Evolutionary conservation across 768 basidiomycete genomes (phyloP), one percentile per base, ranked within the genome.

Genomic region (Lanmaoa rubissima): DNA sequence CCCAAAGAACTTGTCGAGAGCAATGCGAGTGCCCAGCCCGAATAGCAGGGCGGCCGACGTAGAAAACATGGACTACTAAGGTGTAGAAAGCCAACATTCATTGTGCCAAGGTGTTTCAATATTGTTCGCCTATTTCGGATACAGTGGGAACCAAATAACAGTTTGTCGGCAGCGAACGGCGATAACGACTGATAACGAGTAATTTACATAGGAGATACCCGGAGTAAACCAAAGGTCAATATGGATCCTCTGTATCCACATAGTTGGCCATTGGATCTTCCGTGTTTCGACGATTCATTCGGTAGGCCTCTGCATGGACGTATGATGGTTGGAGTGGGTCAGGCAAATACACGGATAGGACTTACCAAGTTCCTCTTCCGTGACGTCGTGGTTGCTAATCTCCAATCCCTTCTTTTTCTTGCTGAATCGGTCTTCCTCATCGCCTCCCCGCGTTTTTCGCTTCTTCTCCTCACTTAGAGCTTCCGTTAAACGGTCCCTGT

Each of bases 211-310:
- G 21, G 21, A 24, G 21, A 24, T 24, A 24, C 21, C 21, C 21
- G 21, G 21, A 24, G 21, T 24, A 24, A 24, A 24, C 21, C 21
- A 24, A 24, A 24, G 21, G 21, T 64, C 51, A 68, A 44, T 54
- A 65, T 43, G 35, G 19, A 57, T 64, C 59, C 48, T 82, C 84
- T 43, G 71, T 61, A 70, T 94, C 94, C 49, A 92, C 80, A 69
- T 94, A 94, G 70, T 90, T 92, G 40, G 90, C 90, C 94, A 97
- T 97, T 4, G 94, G 94, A 72, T 97, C 94, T 55, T 94, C 91
- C 47, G 79, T 76, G 1, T 83, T 80, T 50, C 83, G 82, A 61
- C 80, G 82, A 31, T 71, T 79, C 82, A 93, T 86, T 55, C 94
- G 82, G 72, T 95, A 97, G n/a, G 90, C 91, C 87, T 97, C 93